These are phyloP conservation scores for Thelephora ganbajun DNA, from an alignment of 768 basidiomycete species.

Conservation along the genomic window DNA sequence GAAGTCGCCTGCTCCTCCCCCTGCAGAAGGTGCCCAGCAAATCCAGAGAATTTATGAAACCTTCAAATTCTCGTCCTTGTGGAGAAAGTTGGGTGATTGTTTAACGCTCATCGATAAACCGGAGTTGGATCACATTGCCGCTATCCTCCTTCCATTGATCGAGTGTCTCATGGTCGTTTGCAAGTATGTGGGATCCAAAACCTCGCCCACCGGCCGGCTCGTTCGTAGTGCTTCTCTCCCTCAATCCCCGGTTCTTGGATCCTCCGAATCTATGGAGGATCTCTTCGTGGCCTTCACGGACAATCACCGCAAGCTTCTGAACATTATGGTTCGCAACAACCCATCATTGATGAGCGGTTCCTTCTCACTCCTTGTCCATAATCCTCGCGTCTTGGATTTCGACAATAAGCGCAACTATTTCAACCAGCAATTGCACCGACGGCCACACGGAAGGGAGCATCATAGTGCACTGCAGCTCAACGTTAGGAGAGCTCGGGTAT, in stretches of 20 bases:
- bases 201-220: conserved; percentile 31
- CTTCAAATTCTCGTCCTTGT: conserved; percentile 81
- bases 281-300: conserved; percentile 91
- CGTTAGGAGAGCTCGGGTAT: conserved; percentile 81
- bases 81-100: conserved; percentile 85
- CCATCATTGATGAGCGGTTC: conserved; percentile 97
- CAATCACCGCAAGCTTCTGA: conserved; percentile 83
- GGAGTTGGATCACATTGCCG: conserved; percentile 78
- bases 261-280: conserved; percentile 74
- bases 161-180: conserved; percentile 98
- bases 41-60: conserved; percentile 83
- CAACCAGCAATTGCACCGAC: conserved; percentile 79
- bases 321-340: conserved; percentile 96
- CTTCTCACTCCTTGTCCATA: conserved; percentile 91
- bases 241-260: conserved; percentile 38
- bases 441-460: conserved; percentile 68
- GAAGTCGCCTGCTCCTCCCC: conserved; percentile 22
- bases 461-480: conserved; percentile 77
- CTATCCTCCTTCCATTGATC: conserved; percentile 85
- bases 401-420: conserved; percentile 99
- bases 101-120: conserved; percentile 69
- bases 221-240: conserved; percentile 59
- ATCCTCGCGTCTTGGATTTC: conserved; percentile 93
- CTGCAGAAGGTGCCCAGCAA: conserved; percentile 52
- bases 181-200: conserved; percentile 77